Evolutionary conservation across 495 filamentous ascomycete species (phyloP).

Genomic region (Clavariopsis aquatica): DNA sequence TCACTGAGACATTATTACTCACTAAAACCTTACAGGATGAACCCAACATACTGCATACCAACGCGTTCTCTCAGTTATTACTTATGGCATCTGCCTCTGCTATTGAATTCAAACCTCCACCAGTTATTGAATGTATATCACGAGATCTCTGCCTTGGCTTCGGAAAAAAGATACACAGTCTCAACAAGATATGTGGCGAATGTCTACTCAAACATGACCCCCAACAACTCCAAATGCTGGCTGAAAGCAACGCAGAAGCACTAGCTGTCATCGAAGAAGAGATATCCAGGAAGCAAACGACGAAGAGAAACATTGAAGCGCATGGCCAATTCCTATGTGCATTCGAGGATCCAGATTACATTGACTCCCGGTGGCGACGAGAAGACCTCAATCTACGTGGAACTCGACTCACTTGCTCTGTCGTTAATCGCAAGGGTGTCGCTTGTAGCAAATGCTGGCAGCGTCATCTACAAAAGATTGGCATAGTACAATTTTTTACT

Average conservation of each 20-base stretch:
- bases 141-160: slow-evolving; percentile 4
- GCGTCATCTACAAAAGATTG: slow-evolving; percentile 22
- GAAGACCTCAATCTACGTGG: slow-evolving; percentile 18
- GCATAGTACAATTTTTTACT: slow-evolving; percentile 16
- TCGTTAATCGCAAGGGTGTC: slow-evolving; percentile 11
- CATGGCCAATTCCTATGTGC: slow-evolving; percentile 18
- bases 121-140: slow-evolving; percentile 18
- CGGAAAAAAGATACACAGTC: slow-evolving; percentile 8
- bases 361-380: slow-evolving; percentile 12
- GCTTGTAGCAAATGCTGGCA: slow-evolving; percentile 17
- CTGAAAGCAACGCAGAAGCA: slow-evolving; percentile 1
- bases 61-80: neutral
- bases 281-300: slow-evolving; percentile 5
- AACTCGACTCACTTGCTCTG: neutral
- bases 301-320: slow-evolving; percentile 17
- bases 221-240: slow-evolving; percentile 5
- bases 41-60: no score
- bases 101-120: slow-evolving; percentile 12
- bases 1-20: no score
- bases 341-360: slow-evolving; percentile 21
- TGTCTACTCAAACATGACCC: slow-evolving; percentile 16
- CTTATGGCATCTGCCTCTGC: neutral
- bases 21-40: no score
- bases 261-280: slow-evolving; percentile 12
- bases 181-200: slow-evolving; percentile 8